Base-by-base conservation (phyloP, 1,284 basidiomycete species). In the Fomitopsis palustris region DNA sequence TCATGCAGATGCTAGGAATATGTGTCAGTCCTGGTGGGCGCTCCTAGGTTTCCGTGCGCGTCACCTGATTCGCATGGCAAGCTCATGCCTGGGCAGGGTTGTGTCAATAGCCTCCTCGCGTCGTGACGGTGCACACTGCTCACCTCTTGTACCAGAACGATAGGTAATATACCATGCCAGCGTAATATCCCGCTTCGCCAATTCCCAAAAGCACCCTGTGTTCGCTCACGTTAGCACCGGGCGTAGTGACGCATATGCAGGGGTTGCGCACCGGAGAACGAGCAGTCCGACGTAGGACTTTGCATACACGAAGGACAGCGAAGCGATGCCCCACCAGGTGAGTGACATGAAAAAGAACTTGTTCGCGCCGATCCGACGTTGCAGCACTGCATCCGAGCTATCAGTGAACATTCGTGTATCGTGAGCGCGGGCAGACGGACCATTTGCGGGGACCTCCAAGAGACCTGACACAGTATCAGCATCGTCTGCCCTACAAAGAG, bases 111-210 rank as follows among this genome's bases (percentile, higher is more conserved):
- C 19, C 56, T 60, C 71, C 76, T 56, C 76, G 77, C 23, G 16
- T 14, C 19, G 27, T 17, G 33, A 42, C 4, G 29, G n/a, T 5
- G 25, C 17, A 10, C 9, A 25, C 19, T 2, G 21, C 29, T 6
- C 29, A 65, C 66, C 67, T 58, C 54, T 67, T 69, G 53, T 70
- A 69, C 81, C 82, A 83, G 67, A 83, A 83, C 0, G 81, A 82
- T 27, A 84, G 67, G 63, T 83, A 84, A 61, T 83, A 83, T 7
- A 83, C 82, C 76, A 82, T 80, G 2, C 82, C 82, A 0, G 81
- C 81, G 61, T 82, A 82, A 62, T 77, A 83, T 0, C 81, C 81
- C 4, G 81, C 81, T 64, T 76, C 74, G 0, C 75, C 75, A 71
- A 83, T 82, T 2, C 82, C 81, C 61, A 82, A 67, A 6, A 82